phyloP scores from a whole-genome alignment of 208 protist genomes.

The Wallacemonas sp. region DNA sequence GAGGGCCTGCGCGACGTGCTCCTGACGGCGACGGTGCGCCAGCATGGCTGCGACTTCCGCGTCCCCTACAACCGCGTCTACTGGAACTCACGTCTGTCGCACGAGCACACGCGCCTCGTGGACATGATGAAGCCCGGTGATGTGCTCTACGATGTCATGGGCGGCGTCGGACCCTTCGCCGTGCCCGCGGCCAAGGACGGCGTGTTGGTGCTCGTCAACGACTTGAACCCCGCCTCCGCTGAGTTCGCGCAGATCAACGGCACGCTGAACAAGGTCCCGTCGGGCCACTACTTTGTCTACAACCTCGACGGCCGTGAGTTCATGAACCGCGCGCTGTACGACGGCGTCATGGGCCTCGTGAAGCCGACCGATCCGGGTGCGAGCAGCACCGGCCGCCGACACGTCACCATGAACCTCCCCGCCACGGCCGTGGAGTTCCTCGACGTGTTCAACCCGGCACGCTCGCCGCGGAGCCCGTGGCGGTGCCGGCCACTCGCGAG shows the following conservation, averaged over 20 bases:
- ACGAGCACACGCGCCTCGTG: slow-evolving; percentile 94
- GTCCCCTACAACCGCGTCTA: slow-evolving; percentile 98
- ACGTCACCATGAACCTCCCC: slow-evolving; percentile 98
- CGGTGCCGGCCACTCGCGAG: neutral
- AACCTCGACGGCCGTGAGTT: slow-evolving; percentile 97
- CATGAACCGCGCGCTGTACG: slow-evolving; percentile 78
- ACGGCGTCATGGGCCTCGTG: slow-evolving; percentile 23
- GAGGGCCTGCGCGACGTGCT: slow-evolving; percentile 40
- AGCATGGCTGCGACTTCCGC: slow-evolving; percentile 93
- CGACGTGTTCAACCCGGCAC: slow-evolving; percentile 73
- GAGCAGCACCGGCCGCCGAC: slow-evolving; percentile 43
- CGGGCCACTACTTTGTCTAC: slow-evolving; percentile 57
- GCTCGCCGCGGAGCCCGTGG: slow-evolving; percentile 10
- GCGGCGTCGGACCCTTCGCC: slow-evolving; percentile 97
- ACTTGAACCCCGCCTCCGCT: slow-evolving; percentile 96
- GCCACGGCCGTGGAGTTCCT: slow-evolving; percentile 96
- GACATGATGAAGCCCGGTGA: slow-evolving; percentile 67
- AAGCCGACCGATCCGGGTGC: neutral
- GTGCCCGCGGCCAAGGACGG: slow-evolving; percentile 92
- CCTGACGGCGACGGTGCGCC: slow-evolving; percentile 80
- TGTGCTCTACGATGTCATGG: slow-evolving; percentile 95
- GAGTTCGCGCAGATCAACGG: slow-evolving; percentile 93
- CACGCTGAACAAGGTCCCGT: slow-evolving; percentile 81
- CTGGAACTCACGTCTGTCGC: slow-evolving; percentile 97
- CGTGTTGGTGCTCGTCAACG: slow-evolving; percentile 94